Percentiles rank a stretch among this genome's conserved stretches.
phyloP scores from a whole-genome alignment of 2,329 filamentous ascomycete genomes.

The Cercospora citrullina region DNA sequence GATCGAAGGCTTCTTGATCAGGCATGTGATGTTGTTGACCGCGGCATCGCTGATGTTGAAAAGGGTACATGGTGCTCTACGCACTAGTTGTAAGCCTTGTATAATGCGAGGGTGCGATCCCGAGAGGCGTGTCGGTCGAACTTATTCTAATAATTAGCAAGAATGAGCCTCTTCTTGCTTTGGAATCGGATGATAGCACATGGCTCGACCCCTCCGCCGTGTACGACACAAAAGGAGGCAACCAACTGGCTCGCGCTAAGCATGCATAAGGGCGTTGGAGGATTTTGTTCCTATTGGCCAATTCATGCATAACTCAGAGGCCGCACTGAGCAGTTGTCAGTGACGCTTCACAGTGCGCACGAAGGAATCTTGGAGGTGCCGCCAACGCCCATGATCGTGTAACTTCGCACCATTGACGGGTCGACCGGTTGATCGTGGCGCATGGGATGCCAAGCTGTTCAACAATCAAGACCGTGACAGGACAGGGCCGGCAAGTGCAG shows the following conservation, averaged over 20 bases:
- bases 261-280: conserved; percentile 14
- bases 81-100: background rate
- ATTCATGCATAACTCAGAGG: conserved; percentile 9
- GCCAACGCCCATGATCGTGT: background rate
- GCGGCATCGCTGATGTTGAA: background rate
- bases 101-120: background rate
- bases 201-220: conserved; percentile 3
- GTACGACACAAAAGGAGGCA: conserved; percentile 17
- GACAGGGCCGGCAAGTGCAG: background rate
- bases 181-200: background rate
- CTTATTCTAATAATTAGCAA: background rate
- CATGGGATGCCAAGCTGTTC: background rate
- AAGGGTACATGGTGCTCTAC: background rate
- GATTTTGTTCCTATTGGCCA: conserved; percentile 11
- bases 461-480: background rate
- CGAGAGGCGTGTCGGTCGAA: background rate
- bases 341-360: conserved; percentile 14
- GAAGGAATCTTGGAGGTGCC: conserved; percentile 2
- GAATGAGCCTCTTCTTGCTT: background rate
- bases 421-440: background rate
- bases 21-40: background rate
- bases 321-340: conserved; percentile 19
- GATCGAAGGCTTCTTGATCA: conserved; percentile 8
- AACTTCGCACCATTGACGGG: background rate
- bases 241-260: conserved; percentile 16